Conservation (phyloP, 192 early-diverging fungal genomes). For the Kappamyces sp. region DNA sequence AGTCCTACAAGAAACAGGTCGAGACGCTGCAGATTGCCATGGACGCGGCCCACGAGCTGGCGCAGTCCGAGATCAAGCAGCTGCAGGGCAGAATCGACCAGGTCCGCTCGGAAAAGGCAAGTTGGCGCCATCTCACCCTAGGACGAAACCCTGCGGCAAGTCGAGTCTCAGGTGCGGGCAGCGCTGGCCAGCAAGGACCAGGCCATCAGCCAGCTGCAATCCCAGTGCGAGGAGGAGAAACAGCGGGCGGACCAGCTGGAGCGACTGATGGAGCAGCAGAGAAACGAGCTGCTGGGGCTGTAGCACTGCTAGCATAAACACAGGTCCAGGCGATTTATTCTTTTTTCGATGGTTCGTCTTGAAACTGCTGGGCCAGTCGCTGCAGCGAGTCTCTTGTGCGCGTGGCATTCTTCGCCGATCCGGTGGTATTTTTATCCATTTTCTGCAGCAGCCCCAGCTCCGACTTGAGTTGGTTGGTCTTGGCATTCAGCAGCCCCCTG, state of each 20-base stretch:
- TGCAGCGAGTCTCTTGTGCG: no score
- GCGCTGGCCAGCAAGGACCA: conserved; percentile 41
- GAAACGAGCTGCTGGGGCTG: conserved; percentile 34
- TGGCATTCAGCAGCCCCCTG: no score
- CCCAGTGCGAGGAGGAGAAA: conserved; percentile 35
- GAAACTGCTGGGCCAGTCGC: no score
- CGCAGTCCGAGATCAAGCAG: conserved; percentile 12
- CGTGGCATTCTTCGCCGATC: no score
- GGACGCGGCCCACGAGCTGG: conserved; percentile 17
- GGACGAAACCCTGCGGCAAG: conserved; percentile 34
- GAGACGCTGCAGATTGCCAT: conserved; percentile 19
- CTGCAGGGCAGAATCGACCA: conserved; percentile 23
- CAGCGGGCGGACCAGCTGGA: conserved; percentile 37
- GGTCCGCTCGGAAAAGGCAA: conserved; percentile 42
- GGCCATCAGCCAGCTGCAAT: conserved; percentile 25
- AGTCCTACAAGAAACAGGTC: conserved; percentile 22
- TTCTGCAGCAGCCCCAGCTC: no score
- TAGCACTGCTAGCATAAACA: no score
- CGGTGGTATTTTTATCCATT: no score
- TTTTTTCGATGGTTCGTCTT: no score
- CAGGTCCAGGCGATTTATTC: no score
- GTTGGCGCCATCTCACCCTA: conserved; percentile 16
- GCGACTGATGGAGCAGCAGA: conserved; percentile 44
- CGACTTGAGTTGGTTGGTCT: no score
- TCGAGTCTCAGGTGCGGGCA: conserved; percentile 41